Percentiles rank a stretch among this genome's conserved stretches.
Conservation (phyloP, 1,284 basidiomycete genomes). For the Bjerkandera adusta region DNA sequence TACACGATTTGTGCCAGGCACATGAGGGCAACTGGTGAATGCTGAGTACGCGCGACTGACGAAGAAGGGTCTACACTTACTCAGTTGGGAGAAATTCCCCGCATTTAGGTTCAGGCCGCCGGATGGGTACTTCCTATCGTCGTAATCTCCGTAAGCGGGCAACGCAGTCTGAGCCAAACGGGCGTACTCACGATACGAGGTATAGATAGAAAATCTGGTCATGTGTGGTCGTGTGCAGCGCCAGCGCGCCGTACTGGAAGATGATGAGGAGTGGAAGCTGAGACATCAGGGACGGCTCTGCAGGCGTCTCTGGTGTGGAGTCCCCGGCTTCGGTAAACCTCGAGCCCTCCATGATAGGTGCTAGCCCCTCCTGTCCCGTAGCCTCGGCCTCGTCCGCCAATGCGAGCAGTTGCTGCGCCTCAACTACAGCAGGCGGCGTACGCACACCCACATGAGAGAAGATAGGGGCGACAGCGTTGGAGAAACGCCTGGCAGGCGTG, state of each 20-base stretch:
- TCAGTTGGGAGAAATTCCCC: slow-evolving; percentile 80
- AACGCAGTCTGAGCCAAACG: not conserved
- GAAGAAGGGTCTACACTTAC: slow-evolving; percentile 38
- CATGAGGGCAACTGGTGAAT: slow-evolving; percentile 69
- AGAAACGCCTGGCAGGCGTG: slow-evolving; percentile 47
- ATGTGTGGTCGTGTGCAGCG: slow-evolving; percentile 80
- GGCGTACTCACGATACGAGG: slow-evolving; percentile 68
- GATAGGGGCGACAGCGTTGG: slow-evolving; percentile 64
- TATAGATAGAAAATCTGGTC: slow-evolving; percentile 85
- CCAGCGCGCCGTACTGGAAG: slow-evolving; percentile 76
- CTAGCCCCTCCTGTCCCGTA: slow-evolving; percentile 38
- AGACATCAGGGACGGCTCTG: slow-evolving; percentile 59
- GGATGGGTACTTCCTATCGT: slow-evolving; percentile 61
- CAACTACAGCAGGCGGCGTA: slow-evolving; percentile 66
- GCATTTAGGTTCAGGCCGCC: slow-evolving; percentile 78
- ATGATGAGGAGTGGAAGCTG: slow-evolving; percentile 72
- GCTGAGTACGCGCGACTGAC: too few relatives aligned
- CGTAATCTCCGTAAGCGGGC: not conserved
- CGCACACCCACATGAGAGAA: slow-evolving; percentile 79
- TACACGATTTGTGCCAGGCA: slow-evolving; percentile 80
- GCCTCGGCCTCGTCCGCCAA: slow-evolving; percentile 37
- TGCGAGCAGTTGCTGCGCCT: slow-evolving; percentile 57
- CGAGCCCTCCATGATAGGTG: slow-evolving; percentile 51
- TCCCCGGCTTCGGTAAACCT: slow-evolving; percentile 24
- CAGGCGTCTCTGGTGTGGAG: slow-evolving; percentile 19